Percentiles rank a stretch among this genome's conserved stretches.
phyloP scores from a whole-genome alignment of 2,329 filamentous ascomycete genomes.

The Blumeria hordei region DNA sequence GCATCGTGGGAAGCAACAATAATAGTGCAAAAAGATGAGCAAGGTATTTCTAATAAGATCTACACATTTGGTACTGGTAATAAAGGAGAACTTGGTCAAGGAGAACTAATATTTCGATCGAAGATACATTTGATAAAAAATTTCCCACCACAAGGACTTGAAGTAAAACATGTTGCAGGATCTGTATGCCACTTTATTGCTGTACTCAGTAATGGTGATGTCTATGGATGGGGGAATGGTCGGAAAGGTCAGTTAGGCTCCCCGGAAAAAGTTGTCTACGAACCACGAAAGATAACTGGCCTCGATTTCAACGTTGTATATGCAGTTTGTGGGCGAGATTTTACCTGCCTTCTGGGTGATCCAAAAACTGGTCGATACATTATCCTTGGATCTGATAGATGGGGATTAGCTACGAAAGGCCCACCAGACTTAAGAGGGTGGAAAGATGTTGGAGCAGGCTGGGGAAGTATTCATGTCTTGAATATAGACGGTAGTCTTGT shows the following conservation, averaged over 20 bases:
- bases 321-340: slow-evolving; percentile 63
- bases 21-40: slow-evolving; percentile 25
- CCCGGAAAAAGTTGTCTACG: slow-evolving; percentile 26
- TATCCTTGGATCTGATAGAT: slow-evolving; percentile 56
- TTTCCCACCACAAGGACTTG: slow-evolving; percentile 36
- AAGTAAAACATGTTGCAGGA: slow-evolving; percentile 41
- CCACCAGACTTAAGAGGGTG: slow-evolving; percentile 30
- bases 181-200: slow-evolving; percentile 57
- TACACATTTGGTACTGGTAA: slow-evolving; percentile 40
- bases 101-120: slow-evolving; percentile 24
- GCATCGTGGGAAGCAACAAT: slow-evolving; percentile 62
- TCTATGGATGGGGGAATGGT: slow-evolving; percentile 73
- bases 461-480: slow-evolving; percentile 60
- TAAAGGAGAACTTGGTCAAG: slow-evolving; percentile 51
- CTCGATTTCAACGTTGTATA: slow-evolving; percentile 36
- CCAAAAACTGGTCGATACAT: slow-evolving; percentile 30
- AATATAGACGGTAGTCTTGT: slow-evolving; percentile 31
- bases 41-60: slow-evolving; percentile 23
- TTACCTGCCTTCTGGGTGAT: slow-evolving; percentile 47
- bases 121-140: slow-evolving; percentile 25
- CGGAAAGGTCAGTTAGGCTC: slow-evolving; percentile 64
- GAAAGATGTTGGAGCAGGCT: slow-evolving; percentile 51
- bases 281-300: slow-evolving; percentile 34
- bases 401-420: slow-evolving; percentile 33
- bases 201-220: slow-evolving; percentile 49